phyloP scores from a whole-genome alignment of 495 filamentous ascomycete genomes.

The Cudoniella acicularis region DNA sequence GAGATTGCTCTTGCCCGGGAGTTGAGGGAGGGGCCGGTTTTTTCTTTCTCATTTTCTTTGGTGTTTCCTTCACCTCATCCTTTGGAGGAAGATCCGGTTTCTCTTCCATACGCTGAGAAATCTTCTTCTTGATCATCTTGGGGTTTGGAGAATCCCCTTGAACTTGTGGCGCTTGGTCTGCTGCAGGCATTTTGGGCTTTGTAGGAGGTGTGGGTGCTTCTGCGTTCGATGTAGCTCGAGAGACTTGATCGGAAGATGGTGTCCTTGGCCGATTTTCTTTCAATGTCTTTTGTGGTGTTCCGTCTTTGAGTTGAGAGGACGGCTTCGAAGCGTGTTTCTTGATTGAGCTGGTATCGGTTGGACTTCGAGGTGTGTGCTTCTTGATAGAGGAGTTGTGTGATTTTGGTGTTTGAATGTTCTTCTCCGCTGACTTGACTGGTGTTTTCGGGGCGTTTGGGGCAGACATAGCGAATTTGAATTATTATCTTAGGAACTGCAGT shows the following conservation, averaged over 20 bases:
- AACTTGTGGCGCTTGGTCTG: too few relatives aligned
- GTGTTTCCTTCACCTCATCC: slow-evolving; percentile 2
- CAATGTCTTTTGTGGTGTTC: slow-evolving; percentile 6
- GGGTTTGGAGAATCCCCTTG: slow-evolving; percentile 1
- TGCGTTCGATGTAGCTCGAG: background rate
- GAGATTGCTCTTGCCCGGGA: background rate
- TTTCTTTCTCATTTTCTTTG: background rate
- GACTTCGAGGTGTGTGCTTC: background rate
- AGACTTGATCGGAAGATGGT: slow-evolving; percentile 3
- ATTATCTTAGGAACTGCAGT: background rate
- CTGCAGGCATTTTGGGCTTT: background rate
- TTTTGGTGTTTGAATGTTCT: background rate
- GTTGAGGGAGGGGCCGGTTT: background rate
- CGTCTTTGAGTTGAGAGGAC: background rate
- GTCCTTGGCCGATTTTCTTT: slow-evolving; percentile 2
- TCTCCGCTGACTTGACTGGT: background rate
- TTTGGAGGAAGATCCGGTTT: slow-evolving; percentile 2
- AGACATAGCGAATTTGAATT: background rate
- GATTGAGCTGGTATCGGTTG: too few relatives aligned
- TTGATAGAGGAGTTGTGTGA: background rate
- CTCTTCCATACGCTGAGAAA: background rate
- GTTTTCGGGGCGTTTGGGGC: background rate
- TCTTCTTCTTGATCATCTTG: slow-evolving; percentile 19
- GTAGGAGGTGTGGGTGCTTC: background rate
- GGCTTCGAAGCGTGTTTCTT: background rate